A percentile compares a stretch with the other conserved stretches of the same genome.
Evolutionary conservation across 306 rosid genomes (phyloP).

Genomic region (Lotus japonicus): DNA sequence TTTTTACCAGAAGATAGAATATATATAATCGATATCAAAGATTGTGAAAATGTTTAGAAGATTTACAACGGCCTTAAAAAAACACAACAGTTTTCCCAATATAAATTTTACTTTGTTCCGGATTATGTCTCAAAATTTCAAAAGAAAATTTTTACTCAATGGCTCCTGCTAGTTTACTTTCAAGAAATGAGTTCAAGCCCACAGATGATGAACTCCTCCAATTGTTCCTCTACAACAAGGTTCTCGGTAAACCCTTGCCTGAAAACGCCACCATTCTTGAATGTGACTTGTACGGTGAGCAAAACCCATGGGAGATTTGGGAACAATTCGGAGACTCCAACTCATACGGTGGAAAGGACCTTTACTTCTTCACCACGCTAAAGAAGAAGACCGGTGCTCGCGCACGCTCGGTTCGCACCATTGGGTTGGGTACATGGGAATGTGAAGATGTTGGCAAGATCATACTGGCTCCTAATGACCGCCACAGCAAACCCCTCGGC

Average conservation of each 20-base stretch:
- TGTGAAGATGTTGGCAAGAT: not conserved
- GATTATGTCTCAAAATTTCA: too few relatives aligned
- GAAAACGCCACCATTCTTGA: not conserved
- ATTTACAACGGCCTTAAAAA: too few relatives aligned
- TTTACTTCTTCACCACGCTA: not conserved
- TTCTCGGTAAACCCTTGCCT: not conserved
- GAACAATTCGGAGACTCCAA: not conserved
- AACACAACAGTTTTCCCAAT: too few relatives aligned
- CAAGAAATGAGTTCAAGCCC: not conserved
- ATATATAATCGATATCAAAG: too few relatives aligned
- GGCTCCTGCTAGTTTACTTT: not conserved
- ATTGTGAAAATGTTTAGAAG: too few relatives aligned
- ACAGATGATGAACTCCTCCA: not conserved
- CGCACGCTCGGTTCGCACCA: not conserved
- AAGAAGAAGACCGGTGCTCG: not conserved
- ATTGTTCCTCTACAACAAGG: not conserved
- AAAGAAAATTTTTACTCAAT: too few relatives aligned
- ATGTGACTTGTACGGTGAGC: not conserved
- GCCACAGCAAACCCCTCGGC: not conserved
- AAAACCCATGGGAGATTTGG: conserved; percentile 15
- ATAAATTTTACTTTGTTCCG: too few relatives aligned
- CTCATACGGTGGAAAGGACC: not conserved
- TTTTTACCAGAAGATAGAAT: too few relatives aligned
- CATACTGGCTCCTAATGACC: not conserved
- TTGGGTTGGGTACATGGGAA: conserved; percentile 17